Evolutionary conservation across 805 yeast species (phyloP).

Genomic region (Candida yuanshanica): DNA sequence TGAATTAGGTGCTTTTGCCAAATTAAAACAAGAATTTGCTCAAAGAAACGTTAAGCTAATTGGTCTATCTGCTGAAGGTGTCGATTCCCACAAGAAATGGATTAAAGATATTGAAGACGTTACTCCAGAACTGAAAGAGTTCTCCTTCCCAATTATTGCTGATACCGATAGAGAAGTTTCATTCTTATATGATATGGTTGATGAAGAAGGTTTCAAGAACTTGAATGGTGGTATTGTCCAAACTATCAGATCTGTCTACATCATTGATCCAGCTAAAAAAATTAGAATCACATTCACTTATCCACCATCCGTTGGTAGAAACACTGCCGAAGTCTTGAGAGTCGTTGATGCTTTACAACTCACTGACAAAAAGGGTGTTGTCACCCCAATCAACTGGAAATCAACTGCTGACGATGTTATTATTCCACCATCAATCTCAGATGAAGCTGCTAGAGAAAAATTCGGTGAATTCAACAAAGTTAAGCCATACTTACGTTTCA

Average conservation of each 20-base stretch:
- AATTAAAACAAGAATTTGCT: constrained; percentile 82
- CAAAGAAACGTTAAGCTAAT: constrained; percentile 81
- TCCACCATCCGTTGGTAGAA: constrained; percentile 94
- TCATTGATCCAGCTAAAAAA: constrained; percentile 87
- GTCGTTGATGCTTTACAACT: constrained; percentile 84
- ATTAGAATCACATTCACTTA: constrained; percentile 81
- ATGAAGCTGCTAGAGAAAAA: constrained; percentile 73
- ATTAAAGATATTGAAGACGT: constrained; percentile 87
- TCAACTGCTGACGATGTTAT: constrained; percentile 81
- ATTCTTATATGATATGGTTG: constrained; percentile 80
- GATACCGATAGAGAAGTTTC: constrained; percentile 84
- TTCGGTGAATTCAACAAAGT: constrained; percentile 82
- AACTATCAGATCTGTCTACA: constrained; percentile 88
- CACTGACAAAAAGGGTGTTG: constrained; percentile 77
- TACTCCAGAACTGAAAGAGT: constrained; percentile 58
- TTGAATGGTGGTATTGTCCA: constrained; percentile 67
- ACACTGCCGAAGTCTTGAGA: constrained; percentile 87
- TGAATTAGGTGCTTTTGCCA: constrained; percentile 90
- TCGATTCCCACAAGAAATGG: constrained; percentile 80
- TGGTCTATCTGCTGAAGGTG: constrained; percentile 83
- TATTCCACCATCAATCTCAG: constrained; percentile 79
- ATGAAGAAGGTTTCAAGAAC: constrained; percentile 75
- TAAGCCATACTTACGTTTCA: constrained; percentile 85
- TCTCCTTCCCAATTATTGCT: constrained; percentile 87
- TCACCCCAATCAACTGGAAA: constrained; percentile 92